Evolutionary conservation across 352 stramenopile genomes (phyloP).

Genomic region (Phytophthora idaei): DNA sequence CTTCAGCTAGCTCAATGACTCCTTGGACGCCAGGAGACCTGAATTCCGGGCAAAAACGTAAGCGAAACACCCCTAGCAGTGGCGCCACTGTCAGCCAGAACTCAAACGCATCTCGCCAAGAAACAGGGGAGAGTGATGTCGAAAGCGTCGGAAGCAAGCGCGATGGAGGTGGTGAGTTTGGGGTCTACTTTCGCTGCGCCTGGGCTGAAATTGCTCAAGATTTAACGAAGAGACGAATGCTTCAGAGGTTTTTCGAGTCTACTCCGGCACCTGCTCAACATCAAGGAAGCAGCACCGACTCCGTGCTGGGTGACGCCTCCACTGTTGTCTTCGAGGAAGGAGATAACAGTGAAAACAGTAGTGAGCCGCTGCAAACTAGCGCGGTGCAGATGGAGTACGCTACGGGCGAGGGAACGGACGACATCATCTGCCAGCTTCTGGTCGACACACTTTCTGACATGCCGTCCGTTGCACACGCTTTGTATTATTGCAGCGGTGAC

Average conservation of each 20-base stretch:
- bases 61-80: not conserved
- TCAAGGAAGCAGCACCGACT: conserved; percentile 8
- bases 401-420: conserved; percentile 35
- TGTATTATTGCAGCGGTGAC: conserved; percentile 52
- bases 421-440: conserved; percentile 39
- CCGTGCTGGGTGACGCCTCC: not conserved
- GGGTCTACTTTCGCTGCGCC: conserved; percentile 32
- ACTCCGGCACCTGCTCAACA: not conserved
- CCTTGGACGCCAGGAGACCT: conserved; percentile 2
- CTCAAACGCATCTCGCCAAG: not conserved
- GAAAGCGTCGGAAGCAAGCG: conserved; percentile 5
- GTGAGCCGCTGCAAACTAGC: not conserved
- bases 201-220: conserved; percentile 21
- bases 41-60: conserved; percentile 21
- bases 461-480: conserved; percentile 38
- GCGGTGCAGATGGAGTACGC: not conserved
- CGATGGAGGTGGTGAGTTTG: not conserved
- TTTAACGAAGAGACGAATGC: conserved; percentile 16
- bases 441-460: conserved; percentile 38
- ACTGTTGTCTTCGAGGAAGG: not conserved
- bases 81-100: conserved; percentile 1
- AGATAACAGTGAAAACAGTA: not conserved
- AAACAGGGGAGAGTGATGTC: conserved; percentile 2
- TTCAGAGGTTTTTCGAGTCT: conserved; percentile 33
- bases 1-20: too few relatives aligned